Percentiles rank a stretch among this genome's conserved stretches.
phyloP scores from a whole-genome alignment of 2,329 filamentous ascomycete genomes.

The Monilinia laxa region DNA sequence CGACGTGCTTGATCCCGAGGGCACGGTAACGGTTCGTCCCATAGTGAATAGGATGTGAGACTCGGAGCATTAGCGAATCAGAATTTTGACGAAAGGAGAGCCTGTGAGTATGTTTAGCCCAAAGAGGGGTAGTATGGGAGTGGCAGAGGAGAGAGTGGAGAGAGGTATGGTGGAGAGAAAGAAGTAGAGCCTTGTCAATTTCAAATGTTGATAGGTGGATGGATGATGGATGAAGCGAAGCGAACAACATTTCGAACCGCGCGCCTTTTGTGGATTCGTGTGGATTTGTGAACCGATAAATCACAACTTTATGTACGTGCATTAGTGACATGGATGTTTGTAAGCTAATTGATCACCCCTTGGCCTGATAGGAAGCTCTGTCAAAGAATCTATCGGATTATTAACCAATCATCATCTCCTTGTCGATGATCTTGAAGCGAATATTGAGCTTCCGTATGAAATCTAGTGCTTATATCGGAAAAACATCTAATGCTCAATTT shows the following conservation, averaged over 20 bases:
- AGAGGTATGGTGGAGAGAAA: neutral
- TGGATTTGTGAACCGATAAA: neutral
- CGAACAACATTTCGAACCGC: constrained; percentile 15
- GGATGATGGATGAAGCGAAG: constrained; percentile 8
- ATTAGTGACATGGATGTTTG: neutral
- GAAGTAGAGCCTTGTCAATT: constrained; percentile 12
- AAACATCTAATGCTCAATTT: neutral
- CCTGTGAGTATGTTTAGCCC: constrained; percentile 6
- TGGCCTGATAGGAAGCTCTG: neutral
- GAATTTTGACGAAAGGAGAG: constrained; percentile 1
- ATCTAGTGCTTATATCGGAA: constrained; percentile 14
- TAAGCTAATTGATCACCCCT: neutral
- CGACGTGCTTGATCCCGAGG: constrained; percentile 17
- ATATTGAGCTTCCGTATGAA: neutral
- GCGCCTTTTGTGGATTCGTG: constrained; percentile 19
- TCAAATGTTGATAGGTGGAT: constrained; percentile 15
- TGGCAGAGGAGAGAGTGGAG: neutral
- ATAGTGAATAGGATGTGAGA: neutral
- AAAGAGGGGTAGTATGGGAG: neutral
- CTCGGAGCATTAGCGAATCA: constrained; percentile 14
- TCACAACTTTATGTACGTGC: constrained; percentile 13
- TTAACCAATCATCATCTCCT: neutral
- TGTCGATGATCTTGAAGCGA: constrained; percentile 6
- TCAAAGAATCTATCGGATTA: neutral
- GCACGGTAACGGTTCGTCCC: constrained; percentile 20